Conservation (phyloP, 2,329 filamentous ascomycete species). For the Scedosporium minutisporum region DNA sequence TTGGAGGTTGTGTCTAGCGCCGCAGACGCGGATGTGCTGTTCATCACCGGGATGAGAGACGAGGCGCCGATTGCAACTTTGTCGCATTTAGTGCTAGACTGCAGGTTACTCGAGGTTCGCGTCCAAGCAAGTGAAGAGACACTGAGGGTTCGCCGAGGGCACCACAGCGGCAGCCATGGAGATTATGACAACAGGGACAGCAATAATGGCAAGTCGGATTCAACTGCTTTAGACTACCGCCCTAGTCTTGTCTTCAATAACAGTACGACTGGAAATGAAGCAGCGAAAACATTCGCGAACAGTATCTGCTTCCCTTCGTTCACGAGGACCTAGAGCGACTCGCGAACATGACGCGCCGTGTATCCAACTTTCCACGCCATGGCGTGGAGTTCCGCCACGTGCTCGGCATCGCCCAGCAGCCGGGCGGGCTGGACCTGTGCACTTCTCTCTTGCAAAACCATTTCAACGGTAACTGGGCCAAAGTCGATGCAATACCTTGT, state of each 20-base stretch:
- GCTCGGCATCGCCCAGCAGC: conserved; percentile 42
- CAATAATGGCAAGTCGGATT: conserved; percentile 12
- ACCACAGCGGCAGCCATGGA: conserved; percentile 10
- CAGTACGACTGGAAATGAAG: conserved; percentile 28
- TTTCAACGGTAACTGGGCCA: conserved; percentile 36
- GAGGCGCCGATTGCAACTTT: conserved; percentile 43
- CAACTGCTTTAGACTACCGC: conserved; percentile 17
- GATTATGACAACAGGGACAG: conserved; percentile 8
- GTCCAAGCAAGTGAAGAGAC: conserved; percentile 31
- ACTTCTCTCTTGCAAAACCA: conserved; percentile 36
- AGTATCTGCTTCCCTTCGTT: conserved; percentile 33
- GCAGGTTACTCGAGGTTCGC: conserved; percentile 43
- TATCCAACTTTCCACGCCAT: conserved; percentile 39
- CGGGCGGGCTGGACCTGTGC: conserved; percentile 40
- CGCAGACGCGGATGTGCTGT: conserved; percentile 38
- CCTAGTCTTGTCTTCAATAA: conserved; percentile 44
- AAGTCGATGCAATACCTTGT: conserved; percentile 33
- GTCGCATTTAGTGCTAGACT: conserved; percentile 43
- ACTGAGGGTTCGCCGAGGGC: conserved; percentile 24
- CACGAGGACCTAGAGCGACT: conserved; percentile 35
- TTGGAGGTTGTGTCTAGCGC: conserved; percentile 30
- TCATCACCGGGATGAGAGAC: conserved; percentile 57
- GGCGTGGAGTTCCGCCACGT: conserved; percentile 49
- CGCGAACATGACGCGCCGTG: conserved; percentile 35
- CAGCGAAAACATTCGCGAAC: conserved; percentile 30